Percentiles rank a stretch among this genome's conserved stretches.
Conservation (phyloP, 176 grass and related monocot species). For the Elaeis guineensis region DNA sequence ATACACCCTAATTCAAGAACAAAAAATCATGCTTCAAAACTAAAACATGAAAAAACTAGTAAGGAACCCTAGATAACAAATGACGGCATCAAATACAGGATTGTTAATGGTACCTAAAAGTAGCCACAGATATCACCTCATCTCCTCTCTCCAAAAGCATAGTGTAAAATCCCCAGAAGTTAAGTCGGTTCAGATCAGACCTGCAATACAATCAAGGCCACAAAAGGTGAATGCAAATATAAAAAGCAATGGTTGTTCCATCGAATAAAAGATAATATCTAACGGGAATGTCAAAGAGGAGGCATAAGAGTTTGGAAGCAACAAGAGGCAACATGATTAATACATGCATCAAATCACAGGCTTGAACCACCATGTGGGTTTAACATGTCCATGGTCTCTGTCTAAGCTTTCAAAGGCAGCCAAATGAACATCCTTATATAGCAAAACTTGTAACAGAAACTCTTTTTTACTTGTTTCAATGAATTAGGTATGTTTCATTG, state of each 20-base stretch:
- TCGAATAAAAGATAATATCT: too few species aligned
- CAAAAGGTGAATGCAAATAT: background rate
- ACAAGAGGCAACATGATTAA: background rate
- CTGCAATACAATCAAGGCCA: background rate
- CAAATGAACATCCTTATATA: too few species aligned
- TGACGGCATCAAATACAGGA: background rate
- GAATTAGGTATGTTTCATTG: too few species aligned
- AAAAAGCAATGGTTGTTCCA: too few species aligned
- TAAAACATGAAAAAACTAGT: background rate
- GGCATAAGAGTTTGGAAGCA: background rate
- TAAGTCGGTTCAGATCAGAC: slow-evolving; percentile 13
- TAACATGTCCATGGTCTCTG: too few species aligned
- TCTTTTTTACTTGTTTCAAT: too few species aligned
- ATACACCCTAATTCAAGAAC: slow-evolving; percentile 3
- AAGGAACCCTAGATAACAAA: background rate
- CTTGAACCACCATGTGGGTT: too few species aligned
- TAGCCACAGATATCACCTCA: slow-evolving; percentile 10
- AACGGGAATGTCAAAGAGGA: background rate
- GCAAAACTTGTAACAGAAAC: too few species aligned
- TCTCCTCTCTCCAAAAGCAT: slow-evolving; percentile 6
- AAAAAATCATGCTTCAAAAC: background rate
- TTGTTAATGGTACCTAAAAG: slow-evolving; percentile 1
- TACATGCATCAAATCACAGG: too few species aligned
- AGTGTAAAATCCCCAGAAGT: slow-evolving; percentile 17
- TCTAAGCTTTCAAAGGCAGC: too few species aligned